Evolutionary conservation across 768 basidiomycete genomes (phyloP), one percentile per base, ranked within the genome.

Genomic region (Nevesoporus exiguus): DNA sequence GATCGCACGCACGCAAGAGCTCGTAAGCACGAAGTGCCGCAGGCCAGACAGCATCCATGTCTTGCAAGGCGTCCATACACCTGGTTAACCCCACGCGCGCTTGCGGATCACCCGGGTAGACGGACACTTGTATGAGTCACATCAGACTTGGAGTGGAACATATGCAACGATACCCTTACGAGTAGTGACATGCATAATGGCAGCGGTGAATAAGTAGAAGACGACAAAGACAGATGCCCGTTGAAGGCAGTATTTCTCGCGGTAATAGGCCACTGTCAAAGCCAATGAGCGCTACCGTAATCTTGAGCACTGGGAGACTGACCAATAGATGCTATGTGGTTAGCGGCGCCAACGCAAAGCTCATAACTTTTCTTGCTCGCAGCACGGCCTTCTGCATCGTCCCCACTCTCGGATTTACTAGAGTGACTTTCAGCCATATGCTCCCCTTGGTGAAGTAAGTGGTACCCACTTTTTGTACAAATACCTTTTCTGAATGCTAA

Each of bases 171-270:
- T 25, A 19, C 1, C 79, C 88, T 60, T 63, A 92, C 89, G 69
- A 37, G 75, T 84, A 2, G 83, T 83, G 43, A 88, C 80, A 61
- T 91, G 90, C 86, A 88, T 89, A 49, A 91, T 82, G 52, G 82
- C 81, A 15, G 88, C 88, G 3, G 85, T 85, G 72, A 92, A 92
- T 15, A 89, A 75, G 62, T 90, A 90, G 64, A 90, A 92, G 61
- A 80, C 85, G 27, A 89, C 71, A 65, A 89, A 91, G 5, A 84
- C 85, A 1, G 89, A 73, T 17, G 81, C 81, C 14, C 79, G 79
- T 45, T 77, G 77, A 53, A 89, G 73, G 40, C 79, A 74, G 68
- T 86, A 86, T 31, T 75, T 78, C 60, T 87, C 83, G 27, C 77
- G 76, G 68, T 87, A 92, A 5, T 80, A 69, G 5, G 76, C 69